Evolutionary conservation across 2,329 filamentous ascomycete species (phyloP), one percentile per base, ranked within the genome.

Genomic region (Calonectria pauciramosa): DNA sequence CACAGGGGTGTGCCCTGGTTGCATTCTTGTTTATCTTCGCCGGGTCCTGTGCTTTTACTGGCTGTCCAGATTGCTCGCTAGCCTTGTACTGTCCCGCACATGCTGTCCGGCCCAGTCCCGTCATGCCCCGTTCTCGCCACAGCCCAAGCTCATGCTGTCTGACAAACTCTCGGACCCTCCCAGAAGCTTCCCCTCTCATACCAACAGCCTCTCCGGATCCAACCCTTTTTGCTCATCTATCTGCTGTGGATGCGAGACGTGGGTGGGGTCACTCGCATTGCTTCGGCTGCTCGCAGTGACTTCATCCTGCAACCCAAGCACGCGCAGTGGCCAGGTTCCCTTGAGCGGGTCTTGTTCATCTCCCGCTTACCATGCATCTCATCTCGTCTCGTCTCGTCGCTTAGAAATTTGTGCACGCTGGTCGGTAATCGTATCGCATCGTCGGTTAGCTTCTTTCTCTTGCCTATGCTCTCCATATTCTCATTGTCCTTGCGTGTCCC

Each of bases 231-330:
- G 28, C n/a, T 59, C 23, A 52, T 70, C 10, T 47, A 73, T 76
- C 78, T 78, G 77, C 76, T 68, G 75, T 77, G 65, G 75, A 67
- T 52, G 38, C 59, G 59, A 73, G 71, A 70, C 60, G 47, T 20
- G 47, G 10, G 49, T 72, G 70, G 75, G 70, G 66, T 56, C 66
- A 69, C 44, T 73, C 44, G 68, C 71, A 73, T 70, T 73, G 59
- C 68, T 68, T 73, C 71, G n/a, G 38, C 18, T 75, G 73, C 74
- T 76, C 79, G 73, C 44, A 65, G 77, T 80, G 80, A 81, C 80
- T 80, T 81, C 77, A 80, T 77, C 71, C 68, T 80, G 77, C 80
- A 80, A 72, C 78, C 64, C 59, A 51, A 67, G 60, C 47, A 64
- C 65, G 67, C 67, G 63, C 73, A 67, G 70, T 11, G 36, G 30